Evolutionary conservation across 2,329 filamentous ascomycete genomes (phyloP).

Genomic region (Colletotrichum agaves): DNA sequence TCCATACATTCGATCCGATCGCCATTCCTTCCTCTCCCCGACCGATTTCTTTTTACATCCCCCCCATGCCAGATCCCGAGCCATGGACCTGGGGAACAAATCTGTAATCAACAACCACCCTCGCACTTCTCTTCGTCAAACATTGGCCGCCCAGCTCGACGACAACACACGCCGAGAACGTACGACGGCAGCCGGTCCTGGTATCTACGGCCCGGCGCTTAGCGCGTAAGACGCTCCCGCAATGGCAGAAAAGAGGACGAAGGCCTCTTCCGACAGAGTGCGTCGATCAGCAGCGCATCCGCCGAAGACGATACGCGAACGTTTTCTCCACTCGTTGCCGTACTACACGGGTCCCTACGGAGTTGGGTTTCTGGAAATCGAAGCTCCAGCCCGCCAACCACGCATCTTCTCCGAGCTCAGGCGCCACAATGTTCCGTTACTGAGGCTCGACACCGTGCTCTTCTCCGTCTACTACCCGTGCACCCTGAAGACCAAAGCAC

Average conservation of each 20-base stretch:
- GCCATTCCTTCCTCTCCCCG: too few species aligned
- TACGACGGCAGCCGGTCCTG: too few species aligned
- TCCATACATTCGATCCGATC: too few species aligned
- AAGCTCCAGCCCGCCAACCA: conserved; percentile 64
- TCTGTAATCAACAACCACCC: background rate
- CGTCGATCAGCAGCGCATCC: conserved; percentile 42
- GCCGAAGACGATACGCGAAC: conserved; percentile 48
- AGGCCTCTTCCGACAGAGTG: conserved; percentile 1
- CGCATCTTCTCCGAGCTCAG: conserved; percentile 54
- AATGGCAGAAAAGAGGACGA: background rate
- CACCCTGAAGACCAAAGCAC: conserved; percentile 49
- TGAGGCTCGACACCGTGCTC: conserved; percentile 65
- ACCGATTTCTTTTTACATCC: background rate
- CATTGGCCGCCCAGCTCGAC: background rate
- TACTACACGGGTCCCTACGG: conserved; percentile 72
- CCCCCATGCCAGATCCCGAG: background rate
- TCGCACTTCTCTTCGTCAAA: background rate
- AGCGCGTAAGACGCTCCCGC: background rate
- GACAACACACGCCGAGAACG: background rate
- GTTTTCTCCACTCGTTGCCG: conserved; percentile 62
- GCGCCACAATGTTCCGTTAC: conserved; percentile 50
- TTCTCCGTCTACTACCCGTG: conserved; percentile 75
- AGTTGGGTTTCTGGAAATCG: conserved; percentile 75
- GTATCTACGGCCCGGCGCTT: background rate
- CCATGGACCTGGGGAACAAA: background rate